These are phyloP conservation scores for Echinochloa phyllopogon DNA, from an alignment of 176 grass and related monocot genomes.

Conservation along the genomic window DNA sequence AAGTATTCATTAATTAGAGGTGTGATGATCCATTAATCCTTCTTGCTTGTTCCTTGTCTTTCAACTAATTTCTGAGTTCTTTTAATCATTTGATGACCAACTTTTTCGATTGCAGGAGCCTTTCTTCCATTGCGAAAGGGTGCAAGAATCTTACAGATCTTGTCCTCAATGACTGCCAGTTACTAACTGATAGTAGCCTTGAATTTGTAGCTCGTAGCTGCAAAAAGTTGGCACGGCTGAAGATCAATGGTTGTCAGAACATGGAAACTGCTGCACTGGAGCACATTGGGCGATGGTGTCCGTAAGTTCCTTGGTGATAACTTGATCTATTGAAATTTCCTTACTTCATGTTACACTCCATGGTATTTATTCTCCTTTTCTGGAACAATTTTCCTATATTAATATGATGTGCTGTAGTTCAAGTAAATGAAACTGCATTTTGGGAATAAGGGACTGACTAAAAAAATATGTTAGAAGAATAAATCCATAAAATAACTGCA, in stretches of 20 bases:
- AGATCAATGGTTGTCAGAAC: constrained; percentile 89
- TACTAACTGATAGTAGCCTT: constrained; percentile 85
- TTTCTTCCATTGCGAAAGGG: constrained; percentile 80
- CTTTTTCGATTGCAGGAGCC: constrained; percentile 64
- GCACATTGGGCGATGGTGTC: constrained; percentile 84
- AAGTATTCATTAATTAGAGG: constrained; percentile 4
- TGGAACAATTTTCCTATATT: not conserved
- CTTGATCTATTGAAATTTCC: constrained; percentile 22
- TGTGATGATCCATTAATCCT: constrained; percentile 6
- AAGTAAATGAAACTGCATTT: constrained; percentile 19
- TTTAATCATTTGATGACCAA: constrained; percentile 12
- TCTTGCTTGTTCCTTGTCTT: constrained; percentile 13
- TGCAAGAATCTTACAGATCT: constrained; percentile 91
- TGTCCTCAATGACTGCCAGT: constrained; percentile 69
- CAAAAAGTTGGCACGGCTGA: constrained; percentile 70
- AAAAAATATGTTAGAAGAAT: constrained; percentile 14
- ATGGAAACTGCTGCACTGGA: constrained; percentile 82
- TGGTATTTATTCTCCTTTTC: not conserved
- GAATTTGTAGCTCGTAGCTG: constrained; percentile 88
- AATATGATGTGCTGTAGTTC: constrained; percentile 30
- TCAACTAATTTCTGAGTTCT: constrained; percentile 24
- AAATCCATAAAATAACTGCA: not conserved
- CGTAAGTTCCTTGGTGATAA: constrained; percentile 60
- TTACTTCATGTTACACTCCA: constrained; percentile 4
- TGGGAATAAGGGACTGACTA: not conserved